These are phyloP conservation scores for Ogataea nitratoaversa DNA, from an alignment of 805 yeast species.

Conservation along the genomic window DNA sequence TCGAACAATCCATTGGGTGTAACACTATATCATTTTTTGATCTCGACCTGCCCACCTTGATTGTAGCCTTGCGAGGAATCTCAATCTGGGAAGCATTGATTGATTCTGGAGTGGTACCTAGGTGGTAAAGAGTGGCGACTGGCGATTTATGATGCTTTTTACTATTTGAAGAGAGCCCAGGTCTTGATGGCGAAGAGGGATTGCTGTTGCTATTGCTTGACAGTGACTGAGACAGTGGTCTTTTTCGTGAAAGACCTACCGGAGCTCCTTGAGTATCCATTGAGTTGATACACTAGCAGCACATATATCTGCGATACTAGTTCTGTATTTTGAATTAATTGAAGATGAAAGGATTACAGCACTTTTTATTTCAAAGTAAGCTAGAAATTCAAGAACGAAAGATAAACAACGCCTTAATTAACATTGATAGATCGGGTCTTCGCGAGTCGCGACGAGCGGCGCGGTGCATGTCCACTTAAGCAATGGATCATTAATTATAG, in stretches of 20 bases:
- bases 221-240: conserved; percentile 7
- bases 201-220: neutral
- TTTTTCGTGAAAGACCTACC: conserved; percentile 12
- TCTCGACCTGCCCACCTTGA: conserved; percentile 27
- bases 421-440: too few relatives aligned
- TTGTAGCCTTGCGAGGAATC: conserved; percentile 9
- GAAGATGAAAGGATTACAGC: too few relatives aligned
- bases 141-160: conserved; percentile 1
- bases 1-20: conserved; percentile 49
- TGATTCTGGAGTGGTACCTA: conserved; percentile 7
- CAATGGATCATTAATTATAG: too few relatives aligned
- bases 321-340: too few relatives aligned
- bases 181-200: neutral
- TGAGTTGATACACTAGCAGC: too few relatives aligned
- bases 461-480: too few relatives aligned
- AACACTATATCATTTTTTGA: conserved; percentile 51
- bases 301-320: too few relatives aligned
- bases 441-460: too few relatives aligned
- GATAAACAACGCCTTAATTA: too few relatives aligned
- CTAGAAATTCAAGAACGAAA: too few relatives aligned
- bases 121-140: conserved; percentile 12
- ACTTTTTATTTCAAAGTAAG: too few relatives aligned
- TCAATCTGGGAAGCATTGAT: conserved; percentile 7
- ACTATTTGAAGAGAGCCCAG: neutral
- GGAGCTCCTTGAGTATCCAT: conserved; percentile 5